Evolutionary conservation across 805 yeast species (phyloP).

Genomic region (Wickerhamomyces tratensis): DNA sequence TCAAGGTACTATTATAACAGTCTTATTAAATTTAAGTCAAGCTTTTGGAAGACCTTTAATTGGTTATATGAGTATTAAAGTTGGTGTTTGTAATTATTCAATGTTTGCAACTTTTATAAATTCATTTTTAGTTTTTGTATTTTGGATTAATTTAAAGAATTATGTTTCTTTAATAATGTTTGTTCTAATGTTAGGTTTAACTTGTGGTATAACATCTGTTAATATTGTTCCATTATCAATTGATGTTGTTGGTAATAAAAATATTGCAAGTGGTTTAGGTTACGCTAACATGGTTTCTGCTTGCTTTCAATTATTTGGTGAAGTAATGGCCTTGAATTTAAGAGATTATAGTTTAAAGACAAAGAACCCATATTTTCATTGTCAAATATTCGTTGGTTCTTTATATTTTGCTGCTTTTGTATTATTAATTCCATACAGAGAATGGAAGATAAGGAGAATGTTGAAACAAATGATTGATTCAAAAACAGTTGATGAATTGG

Average conservation of each 20-base stretch:
- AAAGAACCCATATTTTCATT: constrained; percentile 40
- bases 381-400: constrained; percentile 52
- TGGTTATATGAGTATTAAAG: constrained; percentile 33
- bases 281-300: constrained; percentile 23
- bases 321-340: constrained; percentile 44
- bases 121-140: constrained; percentile 30
- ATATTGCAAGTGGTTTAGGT: constrained; percentile 29
- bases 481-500: not conserved
- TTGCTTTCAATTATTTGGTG: constrained; percentile 32
- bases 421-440: constrained; percentile 38
- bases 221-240: constrained; percentile 29
- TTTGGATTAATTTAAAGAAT: constrained; percentile 38
- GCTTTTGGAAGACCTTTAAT: constrained; percentile 38
- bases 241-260: constrained; percentile 28
- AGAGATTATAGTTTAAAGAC: constrained; percentile 17
- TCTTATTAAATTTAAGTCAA: constrained; percentile 36
- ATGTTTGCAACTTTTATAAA: constrained; percentile 24
- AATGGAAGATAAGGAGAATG: constrained; percentile 36
- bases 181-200: constrained; percentile 31
- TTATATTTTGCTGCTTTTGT: constrained; percentile 33
- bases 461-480: constrained; percentile 15
- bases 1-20: constrained; percentile 36
- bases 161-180: constrained; percentile 32
- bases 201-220: constrained; percentile 36
- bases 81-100: constrained; percentile 38